Evolutionary conservation across 2,329 filamentous ascomycete species (phyloP), one percentile per base, ranked within the genome.

Genomic region (Sordariomycetes sp.): DNA sequence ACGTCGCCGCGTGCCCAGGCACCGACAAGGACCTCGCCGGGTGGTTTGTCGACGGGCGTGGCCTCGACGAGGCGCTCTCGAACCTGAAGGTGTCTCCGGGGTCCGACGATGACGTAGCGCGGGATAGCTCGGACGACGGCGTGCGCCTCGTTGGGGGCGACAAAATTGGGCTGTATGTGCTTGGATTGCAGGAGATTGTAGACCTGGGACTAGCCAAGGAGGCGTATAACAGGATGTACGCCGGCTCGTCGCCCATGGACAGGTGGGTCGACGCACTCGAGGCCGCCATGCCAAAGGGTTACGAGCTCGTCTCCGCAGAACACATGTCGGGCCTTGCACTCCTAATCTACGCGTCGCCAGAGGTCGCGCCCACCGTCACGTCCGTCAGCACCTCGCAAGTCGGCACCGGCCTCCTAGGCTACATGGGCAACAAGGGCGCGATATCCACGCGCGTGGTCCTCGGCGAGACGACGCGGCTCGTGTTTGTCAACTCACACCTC

Each of bases 401-500:
- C 8, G 92, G 91, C 0, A 99, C 94, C 0, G 94, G 94, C 0
- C 70, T 97, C 51, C 81, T 95, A 70, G 92, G 92, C 0, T 96
- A 96, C 66, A 86, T 96, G 74, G 94, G 94, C 10, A 99, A 99
- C 69, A 99, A 99, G 68, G 94, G 94, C 1, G 92, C 89, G 3
- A 86, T 96, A 0, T 82, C 86, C 2, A 87, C 87, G 3, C 81
- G 92, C 22, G 74, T 99, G 3, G 77, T 99, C 1, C 73, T 99
- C 1, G 94, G 92, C 1, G 94, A 96, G 68, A 90, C 90, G 0
- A 96, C 94, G 0, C 81, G 87, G 34, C 73, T 99, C 57, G 86
- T 94, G 25, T 96, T 99, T 68, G 77, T 96, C 62, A 96, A 99
- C 69, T 89, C 83, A 58, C 94, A 99, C 72, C 77, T 99, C 25